Percentiles rank a stretch among this genome's conserved stretches.
Evolutionary conservation across 352 stramenopile genomes (phyloP).

Genomic region (Albugo candida): DNA sequence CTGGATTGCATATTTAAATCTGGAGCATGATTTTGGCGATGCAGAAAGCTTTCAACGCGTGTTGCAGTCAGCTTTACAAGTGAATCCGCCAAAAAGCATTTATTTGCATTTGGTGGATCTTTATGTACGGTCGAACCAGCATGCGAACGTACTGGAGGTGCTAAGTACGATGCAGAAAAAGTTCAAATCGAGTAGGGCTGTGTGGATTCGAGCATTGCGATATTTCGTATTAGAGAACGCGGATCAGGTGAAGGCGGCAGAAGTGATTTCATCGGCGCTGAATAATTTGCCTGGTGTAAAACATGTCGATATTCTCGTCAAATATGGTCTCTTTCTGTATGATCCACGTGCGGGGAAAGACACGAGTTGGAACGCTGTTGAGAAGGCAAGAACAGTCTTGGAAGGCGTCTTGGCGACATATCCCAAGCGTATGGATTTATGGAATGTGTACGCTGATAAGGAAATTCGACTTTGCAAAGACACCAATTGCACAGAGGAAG

Average conservation of each 20-base stretch:
- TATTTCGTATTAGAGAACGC: conserved; percentile 55
- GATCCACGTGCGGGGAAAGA: conserved; percentile 23
- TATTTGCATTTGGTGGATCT: conserved; percentile 90
- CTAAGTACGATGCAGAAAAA: conserved; percentile 83
- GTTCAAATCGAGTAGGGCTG: conserved; percentile 80
- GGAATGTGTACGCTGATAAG: conserved; percentile 95
- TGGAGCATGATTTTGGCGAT: conserved; percentile 93
- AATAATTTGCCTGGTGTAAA: conserved; percentile 88
- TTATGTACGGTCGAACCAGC: conserved; percentile 49
- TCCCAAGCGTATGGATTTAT: conserved; percentile 90
- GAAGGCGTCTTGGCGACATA: conserved; percentile 88
- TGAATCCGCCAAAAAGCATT: conserved; percentile 92
- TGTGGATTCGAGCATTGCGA: conserved; percentile 69
- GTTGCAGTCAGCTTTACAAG: conserved; percentile 80
- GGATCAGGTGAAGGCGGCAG: conserved; percentile 31
- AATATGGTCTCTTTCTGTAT: conserved; percentile 93
- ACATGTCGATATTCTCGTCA: conserved; percentile 86
- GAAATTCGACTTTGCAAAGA: conserved; percentile 78
- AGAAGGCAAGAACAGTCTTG: conserved; percentile 91
- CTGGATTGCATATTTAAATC: conserved; percentile 88
- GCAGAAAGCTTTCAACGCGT: conserved; percentile 78
- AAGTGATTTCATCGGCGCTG: conserved; percentile 83
- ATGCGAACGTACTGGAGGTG: conserved; percentile 46
- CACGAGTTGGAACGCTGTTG: conserved; percentile 33
- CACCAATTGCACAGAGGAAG: conserved; percentile 14